Base-by-base conservation (phyloP, 2,329 filamentous ascomycete species). In the Nemania sp. region DNA sequence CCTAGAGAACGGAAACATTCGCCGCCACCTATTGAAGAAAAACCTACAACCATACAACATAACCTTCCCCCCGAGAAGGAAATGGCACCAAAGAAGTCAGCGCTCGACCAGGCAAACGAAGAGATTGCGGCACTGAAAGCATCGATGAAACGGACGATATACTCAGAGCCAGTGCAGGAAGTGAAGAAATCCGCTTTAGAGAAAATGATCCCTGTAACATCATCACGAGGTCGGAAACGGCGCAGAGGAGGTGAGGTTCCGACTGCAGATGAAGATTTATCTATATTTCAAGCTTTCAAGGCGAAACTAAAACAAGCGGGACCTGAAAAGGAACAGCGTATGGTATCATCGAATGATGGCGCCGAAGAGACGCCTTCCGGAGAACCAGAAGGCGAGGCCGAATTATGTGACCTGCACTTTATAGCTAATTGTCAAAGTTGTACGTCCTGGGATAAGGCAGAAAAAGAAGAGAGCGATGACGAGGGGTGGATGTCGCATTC, bases 351-450 rank as follows among this genome's bases (percentile, higher is more conserved):
- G 18, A 49, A 26, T 20, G 73, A 76, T 18, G 72, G 71, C 5
- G 76, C 72, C 27, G 73, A 76, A 10, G 75, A 77, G 13, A 76
- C 76, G 35, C 73, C 68, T 20, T 73, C 68, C 1, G 71, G 45
- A 32, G 73, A 77, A 69, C 85, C 86, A 20, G 90, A 90, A 2
- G 89, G 92, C 45, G 93, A 97, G 77, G 90, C 89, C 2, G 86
- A 86, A 57, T 85, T 97, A 3, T 99, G 96, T 77, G 96, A 98
- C 78, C 82, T 99, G 41, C 96, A 99, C 79, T 99, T 98, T 79
- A 97, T 99, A 70, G 92, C 92, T 56, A 93, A 97, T 75, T 99
- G 96, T 79, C 93, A 97, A 77, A 97, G 93, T 52, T 98, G 96
- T 79, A 89, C 88, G 66, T 88, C 91, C 0, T 97, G 94, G 93